phyloP scores from a whole-genome alignment of 768 basidiomycete species.

The Boletus reticulatus region DNA sequence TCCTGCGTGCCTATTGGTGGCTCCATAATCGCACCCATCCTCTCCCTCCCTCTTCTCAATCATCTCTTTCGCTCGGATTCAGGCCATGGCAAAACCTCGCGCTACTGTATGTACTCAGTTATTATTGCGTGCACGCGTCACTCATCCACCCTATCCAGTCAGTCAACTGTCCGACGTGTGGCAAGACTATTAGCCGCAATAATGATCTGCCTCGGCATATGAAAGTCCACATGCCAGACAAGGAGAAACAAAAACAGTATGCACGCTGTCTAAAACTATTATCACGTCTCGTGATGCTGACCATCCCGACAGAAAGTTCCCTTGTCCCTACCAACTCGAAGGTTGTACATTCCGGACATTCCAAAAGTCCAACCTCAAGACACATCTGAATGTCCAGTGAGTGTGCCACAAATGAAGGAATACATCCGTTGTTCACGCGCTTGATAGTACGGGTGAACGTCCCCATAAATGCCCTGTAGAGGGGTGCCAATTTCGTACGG shows the following conservation, averaged over 20 bases:
- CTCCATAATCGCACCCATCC: neutral
- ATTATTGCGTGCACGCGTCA: neutral
- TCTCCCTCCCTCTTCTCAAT: neutral
- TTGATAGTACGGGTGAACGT: constrained; percentile 9
- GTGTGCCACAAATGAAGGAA: constrained; percentile 4
- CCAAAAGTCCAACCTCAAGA: constrained; percentile 26
- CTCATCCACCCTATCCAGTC: constrained; percentile 6
- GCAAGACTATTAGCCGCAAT: constrained; percentile 18
- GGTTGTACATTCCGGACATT: constrained; percentile 25
- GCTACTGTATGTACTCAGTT: constrained; percentile 3
- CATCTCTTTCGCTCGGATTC: neutral
- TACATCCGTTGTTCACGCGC: neutral
- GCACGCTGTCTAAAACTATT: neutral
- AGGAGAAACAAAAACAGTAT: constrained; percentile 21
- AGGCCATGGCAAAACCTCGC: neutral
- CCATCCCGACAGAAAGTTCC: constrained; percentile 19
- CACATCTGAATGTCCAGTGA: constrained; percentile 30
- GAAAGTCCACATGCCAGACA: constrained; percentile 21
- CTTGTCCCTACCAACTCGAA: constrained; percentile 12
- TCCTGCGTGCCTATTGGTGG: neutral
- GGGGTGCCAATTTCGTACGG: neutral
- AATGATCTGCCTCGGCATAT: constrained; percentile 29
- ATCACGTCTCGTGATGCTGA: neutral
- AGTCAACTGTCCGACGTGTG: neutral
- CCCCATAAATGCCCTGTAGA: neutral